phyloP scores from a whole-genome alignment of 2,329 filamentous ascomycete species.

The Claviceps maximensis region DNA sequence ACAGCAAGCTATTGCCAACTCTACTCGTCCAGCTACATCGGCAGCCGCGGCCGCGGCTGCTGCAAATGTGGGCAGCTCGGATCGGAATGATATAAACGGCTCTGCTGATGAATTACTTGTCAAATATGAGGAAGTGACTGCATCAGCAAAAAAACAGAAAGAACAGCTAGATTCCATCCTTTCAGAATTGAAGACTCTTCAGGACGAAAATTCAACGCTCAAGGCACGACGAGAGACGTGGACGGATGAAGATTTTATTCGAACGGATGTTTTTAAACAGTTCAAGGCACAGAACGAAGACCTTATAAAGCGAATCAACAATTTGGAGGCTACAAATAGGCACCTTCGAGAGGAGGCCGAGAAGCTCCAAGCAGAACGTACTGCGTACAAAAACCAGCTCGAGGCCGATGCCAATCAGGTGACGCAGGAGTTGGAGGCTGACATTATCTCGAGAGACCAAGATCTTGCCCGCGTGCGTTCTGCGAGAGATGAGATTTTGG shows the following conservation, averaged over 20 bases:
- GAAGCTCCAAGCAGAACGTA: constrained; percentile 73
- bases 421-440: constrained; percentile 66
- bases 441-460: constrained; percentile 66
- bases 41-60: constrained; percentile 8
- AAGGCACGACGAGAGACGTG: constrained; percentile 55
- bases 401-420: constrained; percentile 66
- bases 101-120: constrained; percentile 56
- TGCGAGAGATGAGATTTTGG: constrained; percentile 70
- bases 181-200: constrained; percentile 58
- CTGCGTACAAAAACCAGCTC: constrained; percentile 65
- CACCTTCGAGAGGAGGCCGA: constrained; percentile 74
- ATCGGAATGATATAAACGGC: constrained; percentile 38
- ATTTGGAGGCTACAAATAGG: constrained; percentile 77
- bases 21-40: constrained; percentile 31
- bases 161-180: constrained; percentile 74
- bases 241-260: constrained; percentile 85
- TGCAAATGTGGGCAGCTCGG: constrained; percentile 32
- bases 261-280: constrained; percentile 86
- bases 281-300: constrained; percentile 86
- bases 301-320: constrained; percentile 80
- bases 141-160: constrained; percentile 69
- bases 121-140: constrained; percentile 64
- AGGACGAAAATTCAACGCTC: constrained; percentile 67
- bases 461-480: constrained; percentile 79
- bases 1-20: constrained; percentile 68